These are phyloP conservation scores for Phialophora expanda DNA, from an alignment of 2,329 filamentous ascomycete species.

Conservation along the genomic window DNA sequence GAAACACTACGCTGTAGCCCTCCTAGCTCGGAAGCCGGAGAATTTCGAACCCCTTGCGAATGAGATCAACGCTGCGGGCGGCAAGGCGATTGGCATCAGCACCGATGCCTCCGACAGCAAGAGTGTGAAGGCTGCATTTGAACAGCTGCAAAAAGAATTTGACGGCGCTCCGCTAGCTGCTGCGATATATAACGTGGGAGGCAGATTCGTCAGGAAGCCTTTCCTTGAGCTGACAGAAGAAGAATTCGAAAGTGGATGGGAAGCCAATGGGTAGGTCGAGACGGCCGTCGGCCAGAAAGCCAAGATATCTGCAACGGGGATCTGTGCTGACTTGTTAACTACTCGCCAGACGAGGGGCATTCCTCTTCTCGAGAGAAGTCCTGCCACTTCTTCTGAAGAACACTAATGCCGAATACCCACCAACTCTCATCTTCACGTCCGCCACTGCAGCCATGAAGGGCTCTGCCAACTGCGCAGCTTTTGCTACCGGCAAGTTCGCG, in stretches of 20 bases:
- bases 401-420: constrained; percentile 65
- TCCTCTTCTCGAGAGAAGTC: constrained; percentile 73
- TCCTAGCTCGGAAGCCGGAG: constrained; percentile 63
- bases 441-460: constrained; percentile 81
- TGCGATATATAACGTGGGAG: constrained; percentile 66
- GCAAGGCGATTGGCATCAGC: constrained; percentile 65
- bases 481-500: constrained; percentile 82
- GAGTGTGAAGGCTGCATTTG: constrained; percentile 60
- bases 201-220: constrained; percentile 63
- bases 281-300: constrained; percentile 2
- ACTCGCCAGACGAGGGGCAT: constrained; percentile 62
- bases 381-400: constrained; percentile 73
- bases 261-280: constrained; percentile 55
- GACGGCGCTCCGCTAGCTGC: constrained; percentile 54
- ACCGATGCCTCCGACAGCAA: constrained; percentile 61
- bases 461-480: constrained; percentile 70
- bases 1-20: constrained; percentile 62
- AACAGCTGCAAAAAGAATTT: constrained; percentile 60
- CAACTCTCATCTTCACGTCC: constrained; percentile 82
- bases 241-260: constrained; percentile 60
- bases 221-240: constrained; percentile 65
- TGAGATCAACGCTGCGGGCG: constrained; percentile 64
- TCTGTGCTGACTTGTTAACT: constrained; percentile 2
- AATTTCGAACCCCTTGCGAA: constrained; percentile 62
- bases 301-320: not conserved